Evolutionary conservation across 352 stramenopile species (phyloP).

Genomic region (Phytophthora macrochlamydospora): DNA sequence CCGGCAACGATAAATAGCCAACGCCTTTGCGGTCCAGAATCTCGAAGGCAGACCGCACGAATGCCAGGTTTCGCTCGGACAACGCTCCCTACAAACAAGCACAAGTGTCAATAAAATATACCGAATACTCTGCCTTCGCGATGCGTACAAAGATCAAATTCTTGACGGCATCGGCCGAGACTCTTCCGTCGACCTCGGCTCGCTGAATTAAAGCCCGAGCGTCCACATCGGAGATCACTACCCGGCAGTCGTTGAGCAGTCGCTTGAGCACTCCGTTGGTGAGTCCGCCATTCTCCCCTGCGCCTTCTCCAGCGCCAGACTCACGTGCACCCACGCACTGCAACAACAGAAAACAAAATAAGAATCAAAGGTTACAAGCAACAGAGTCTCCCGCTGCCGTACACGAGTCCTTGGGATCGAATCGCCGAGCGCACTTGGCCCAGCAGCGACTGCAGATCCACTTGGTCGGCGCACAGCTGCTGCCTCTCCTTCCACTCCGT

Average conservation of each 20-base stretch:
- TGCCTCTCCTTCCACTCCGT: constrained; percentile 76
- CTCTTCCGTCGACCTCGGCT: constrained; percentile 42
- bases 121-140: too few species aligned
- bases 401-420: constrained; percentile 55
- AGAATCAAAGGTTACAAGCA: too few species aligned
- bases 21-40: constrained; percentile 62
- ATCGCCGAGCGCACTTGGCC: constrained; percentile 44
- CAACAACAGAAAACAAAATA: background rate
- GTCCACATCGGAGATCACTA: constrained; percentile 70
- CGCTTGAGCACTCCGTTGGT: constrained; percentile 63
- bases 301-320: constrained; percentile 52
- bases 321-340: constrained; percentile 62
- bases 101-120: too few species aligned
- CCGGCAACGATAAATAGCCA: constrained; percentile 60
- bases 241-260: constrained; percentile 49
- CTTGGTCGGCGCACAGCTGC: constrained; percentile 65
- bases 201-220: constrained; percentile 52
- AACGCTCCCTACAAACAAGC: constrained; percentile 42
- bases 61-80: constrained; percentile 52
- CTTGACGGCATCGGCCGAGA: constrained; percentile 56
- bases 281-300: constrained; percentile 44
- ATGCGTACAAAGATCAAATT: constrained; percentile 63
- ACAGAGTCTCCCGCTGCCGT: constrained; percentile 13
- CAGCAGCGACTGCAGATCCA: constrained; percentile 59
- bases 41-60: constrained; percentile 76